Evolutionary conservation across 1,284 basidiomycete species (phyloP), one percentile per base, ranked within the genome.

Genomic region (Sanghuangporus baumii): DNA sequence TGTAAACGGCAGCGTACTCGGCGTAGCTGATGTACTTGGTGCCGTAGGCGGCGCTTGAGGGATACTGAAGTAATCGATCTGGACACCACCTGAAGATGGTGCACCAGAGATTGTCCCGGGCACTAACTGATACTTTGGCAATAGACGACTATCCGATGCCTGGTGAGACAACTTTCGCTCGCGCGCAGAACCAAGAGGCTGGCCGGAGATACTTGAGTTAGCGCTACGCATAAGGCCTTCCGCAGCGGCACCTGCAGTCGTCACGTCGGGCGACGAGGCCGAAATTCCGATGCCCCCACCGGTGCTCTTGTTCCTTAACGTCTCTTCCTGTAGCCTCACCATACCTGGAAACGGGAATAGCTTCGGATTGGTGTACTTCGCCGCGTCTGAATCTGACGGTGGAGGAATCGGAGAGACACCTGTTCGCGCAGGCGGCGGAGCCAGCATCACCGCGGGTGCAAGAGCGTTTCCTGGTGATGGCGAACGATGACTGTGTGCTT

Each of bases 291-390:
- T 71, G 3, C 79, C 82, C 65, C 82, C 79, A 0, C 72, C 77
- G 51, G 83, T 71, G 2, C 79, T 81, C 65, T 81, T 81, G 55
- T 78, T 79, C 47, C 84, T 81, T 64, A 80, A 82, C 55, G 85
- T 81, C 69, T 88, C 84, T 70, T 89, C 87, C 71, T 93, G 88
- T 38, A 93, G 79, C 67, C 82, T 83, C 66, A 84, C 81, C 69
- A 94, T 88, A 37, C 90, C 92, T 5, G 93, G 93, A 80, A 96
- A 96, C 0, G 93, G 93, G 72, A 91, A 91, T 20, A 96, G 78
- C 72, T 96, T 96, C 36, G 88, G 81, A 69, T 91, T 87, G 60
- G 82, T 81, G 72, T 93, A 93, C 70, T 84, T 74, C 66, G 78
- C 65, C 67, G 80, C 74, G 69, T 87, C 85, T 41, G 81, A 81